These are phyloP conservation scores for Tetrastigma voinierianum DNA, from an alignment of 164 flowering plant genomes.

Conservation along the genomic window DNA sequence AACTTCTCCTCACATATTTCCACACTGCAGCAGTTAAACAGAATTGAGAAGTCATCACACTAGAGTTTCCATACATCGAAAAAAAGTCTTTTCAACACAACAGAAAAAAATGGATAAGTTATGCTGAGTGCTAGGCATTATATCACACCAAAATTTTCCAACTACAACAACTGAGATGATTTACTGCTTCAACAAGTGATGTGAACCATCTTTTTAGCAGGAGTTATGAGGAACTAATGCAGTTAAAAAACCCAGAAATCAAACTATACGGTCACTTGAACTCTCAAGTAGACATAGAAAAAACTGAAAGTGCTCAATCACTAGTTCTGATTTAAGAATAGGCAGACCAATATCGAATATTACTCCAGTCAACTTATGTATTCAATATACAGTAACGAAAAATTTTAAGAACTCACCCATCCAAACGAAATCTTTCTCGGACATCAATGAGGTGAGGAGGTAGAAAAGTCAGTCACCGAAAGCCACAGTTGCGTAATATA, in stretches of 20 bases:
- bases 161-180: not conserved
- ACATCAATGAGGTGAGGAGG: slow-evolving; percentile 99
- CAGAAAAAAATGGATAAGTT: not conserved
- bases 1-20: slow-evolving; percentile 91
- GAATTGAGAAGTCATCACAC: not conserved
- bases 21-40: slow-evolving; percentile 45
- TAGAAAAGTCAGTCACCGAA: slow-evolving; percentile 92
- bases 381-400: not conserved
- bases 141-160: not conserved
- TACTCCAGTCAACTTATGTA: not conserved
- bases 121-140: not conserved
- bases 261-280: no score
- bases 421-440: slow-evolving; percentile 88
- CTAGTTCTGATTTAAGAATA: no score
- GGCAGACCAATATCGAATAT: not conserved
- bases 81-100: not conserved
- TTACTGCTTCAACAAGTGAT: not conserved
- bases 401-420: slow-evolving; percentile 69
- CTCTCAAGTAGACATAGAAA: no score
- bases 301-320: no score
- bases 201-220: not conserved
- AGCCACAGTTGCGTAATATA: slow-evolving; percentile 89
- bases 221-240: not conserved
- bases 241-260: no score
- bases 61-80: not conserved